Evolutionary conservation across 2,329 filamentous ascomycete genomes (phyloP), one percentile per base, ranked within the genome.

Genomic region (Lecanicillium sp.): DNA sequence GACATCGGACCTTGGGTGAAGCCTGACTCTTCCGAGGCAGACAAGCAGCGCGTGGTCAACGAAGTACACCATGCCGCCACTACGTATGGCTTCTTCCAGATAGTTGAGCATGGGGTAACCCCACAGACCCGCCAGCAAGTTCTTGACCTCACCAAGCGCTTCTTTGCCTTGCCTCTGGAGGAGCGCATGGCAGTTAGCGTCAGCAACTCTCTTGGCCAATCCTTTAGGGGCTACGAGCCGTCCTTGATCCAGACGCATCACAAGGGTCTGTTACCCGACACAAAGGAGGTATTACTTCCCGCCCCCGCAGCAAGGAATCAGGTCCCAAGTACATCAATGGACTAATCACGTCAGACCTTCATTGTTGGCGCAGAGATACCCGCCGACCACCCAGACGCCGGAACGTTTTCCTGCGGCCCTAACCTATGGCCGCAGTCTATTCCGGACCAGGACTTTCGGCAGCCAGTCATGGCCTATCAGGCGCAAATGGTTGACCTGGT

Each of bases 81-180:
- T 1, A 53, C 40, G 2, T 57, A 56, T 19, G 56, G 55, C 13
- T 59, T 59, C 46, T 58, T 59, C 40, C 50, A 55, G 28, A 49
- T 54, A 1, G 44, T 52, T 29, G 55, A 53, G 3, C 55, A 58
- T 30, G 56, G 56, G 3, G 44, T 59, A 14, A 40, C 49, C 14
- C 14, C 41, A 2, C 46, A 51, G 22, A 36, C 47, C 27, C 48
- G 47, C 17, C 36, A 45, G 2, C 29, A 45, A 17, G 46, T 48
- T 13, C 42, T 56, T 12, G 43, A 52, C 28, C 46, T 44, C 38
- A 46, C 46, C 27, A 52, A 43, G 36, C 40, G 33, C 5, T 55
- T 56, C 39, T 56, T 55, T 15, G 47, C 50, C 0, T 45, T 56
- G 11, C 46, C 53, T 1, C 33, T 43, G 30, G 49, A 54, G 31